phyloP scores from a whole-genome alignment of 208 protist genomes.

The Leishmania martiniquensis region DNA sequence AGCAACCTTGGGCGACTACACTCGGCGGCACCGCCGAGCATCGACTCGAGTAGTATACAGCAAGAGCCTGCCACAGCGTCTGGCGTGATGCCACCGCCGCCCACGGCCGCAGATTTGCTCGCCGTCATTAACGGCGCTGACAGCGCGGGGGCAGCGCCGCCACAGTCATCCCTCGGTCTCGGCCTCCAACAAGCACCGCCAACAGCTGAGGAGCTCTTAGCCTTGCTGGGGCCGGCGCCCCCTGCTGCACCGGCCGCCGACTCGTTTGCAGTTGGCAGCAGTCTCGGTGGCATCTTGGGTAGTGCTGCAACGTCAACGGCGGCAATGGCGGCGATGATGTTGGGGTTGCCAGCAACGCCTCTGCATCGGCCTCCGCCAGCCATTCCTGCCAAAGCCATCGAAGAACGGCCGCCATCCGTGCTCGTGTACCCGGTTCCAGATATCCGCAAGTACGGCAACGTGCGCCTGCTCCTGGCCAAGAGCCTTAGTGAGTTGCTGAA shows the following conservation, averaged over 20 bases:
- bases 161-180: neutral
- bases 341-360: conserved; percentile 25
- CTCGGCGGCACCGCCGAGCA: neutral
- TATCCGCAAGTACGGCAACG: conserved; percentile 52
- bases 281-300: neutral
- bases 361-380: conserved; percentile 73
- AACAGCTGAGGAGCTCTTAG: conserved; percentile 64
- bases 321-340: conserved; percentile 4
- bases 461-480: conserved; percentile 75
- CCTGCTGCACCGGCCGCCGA: neutral
- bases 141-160: neutral
- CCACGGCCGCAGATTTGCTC: conserved; percentile 18
- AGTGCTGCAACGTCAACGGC: neutral
- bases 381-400: conserved; percentile 69
- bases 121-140: conserved; percentile 27
- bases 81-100: conserved; percentile 18
- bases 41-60: neutral
- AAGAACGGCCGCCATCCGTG: conserved; percentile 74
- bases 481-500: conserved; percentile 83
- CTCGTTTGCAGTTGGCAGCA: neutral
- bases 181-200: conserved; percentile 28
- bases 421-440: conserved; percentile 84
- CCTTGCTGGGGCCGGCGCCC: conserved; percentile 46
- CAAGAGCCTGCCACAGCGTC: neutral
- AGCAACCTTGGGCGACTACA: neutral